A percentile compares a stretch with the other conserved stretches of the same genome.
phyloP scores from a whole-genome alignment of 768 basidiomycete species.

The Cubamyces sp. region DNA sequence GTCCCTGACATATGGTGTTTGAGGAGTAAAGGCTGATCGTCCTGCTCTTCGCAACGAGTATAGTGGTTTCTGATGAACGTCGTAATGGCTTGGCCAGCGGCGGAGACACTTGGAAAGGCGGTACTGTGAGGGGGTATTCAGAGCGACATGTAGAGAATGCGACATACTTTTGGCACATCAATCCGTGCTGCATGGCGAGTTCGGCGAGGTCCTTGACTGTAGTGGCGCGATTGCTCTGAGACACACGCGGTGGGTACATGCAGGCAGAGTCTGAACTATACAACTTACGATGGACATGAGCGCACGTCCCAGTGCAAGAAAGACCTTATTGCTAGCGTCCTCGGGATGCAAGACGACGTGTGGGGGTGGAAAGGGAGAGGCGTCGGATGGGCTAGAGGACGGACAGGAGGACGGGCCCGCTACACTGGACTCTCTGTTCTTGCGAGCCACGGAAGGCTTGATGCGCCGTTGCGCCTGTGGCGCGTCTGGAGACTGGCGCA shows the following conservation, averaged over 20 bases:
- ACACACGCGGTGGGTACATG: conserved; percentile 28
- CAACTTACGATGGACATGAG: conserved; percentile 73
- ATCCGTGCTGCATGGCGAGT: conserved; percentile 63
- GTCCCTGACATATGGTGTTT: conserved; percentile 77
- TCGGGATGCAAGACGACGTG: conserved; percentile 73
- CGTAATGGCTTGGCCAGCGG: conserved; percentile 81
- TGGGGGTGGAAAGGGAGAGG: conserved; percentile 60
- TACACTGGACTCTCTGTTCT: conserved; percentile 21
- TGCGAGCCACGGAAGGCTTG: conserved; percentile 37
- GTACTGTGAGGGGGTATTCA: conserved; percentile 11
- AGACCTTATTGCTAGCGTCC: conserved; percentile 72
- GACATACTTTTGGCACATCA: conserved; percentile 76
- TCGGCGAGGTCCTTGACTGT: conserved; percentile 86
- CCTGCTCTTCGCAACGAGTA: conserved; percentile 68
- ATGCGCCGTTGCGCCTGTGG: conserved; percentile 35
- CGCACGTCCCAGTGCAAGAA: conserved; percentile 71
- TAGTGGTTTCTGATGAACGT: conserved; percentile 80
- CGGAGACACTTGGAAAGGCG: conserved; percentile 57
- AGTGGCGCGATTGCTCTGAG: conserved; percentile 79
- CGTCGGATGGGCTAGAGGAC: conserved; percentile 22
- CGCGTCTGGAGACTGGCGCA: conserved; percentile 48
- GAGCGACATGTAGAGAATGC: conserved; percentile 21
- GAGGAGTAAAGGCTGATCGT: conserved; percentile 75
- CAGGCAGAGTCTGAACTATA: conserved; percentile 4
- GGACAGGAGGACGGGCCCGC: conserved; percentile 20